Conservation (phyloP, 192 early-diverging fungal genomes). For the Coemansia umbellata region DNA sequence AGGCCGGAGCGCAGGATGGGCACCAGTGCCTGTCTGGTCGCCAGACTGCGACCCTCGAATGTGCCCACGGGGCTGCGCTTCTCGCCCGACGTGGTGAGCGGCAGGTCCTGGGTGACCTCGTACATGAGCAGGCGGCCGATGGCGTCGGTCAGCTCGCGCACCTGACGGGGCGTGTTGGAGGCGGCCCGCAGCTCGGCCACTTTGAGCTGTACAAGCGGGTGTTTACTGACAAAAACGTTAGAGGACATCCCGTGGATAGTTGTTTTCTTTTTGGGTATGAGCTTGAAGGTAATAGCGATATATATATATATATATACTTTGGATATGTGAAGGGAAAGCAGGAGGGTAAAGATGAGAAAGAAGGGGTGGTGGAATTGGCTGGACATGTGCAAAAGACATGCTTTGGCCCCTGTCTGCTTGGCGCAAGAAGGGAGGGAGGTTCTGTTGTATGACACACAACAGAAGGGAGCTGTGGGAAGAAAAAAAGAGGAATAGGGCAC, state of each 20-base stretch:
- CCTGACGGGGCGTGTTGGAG: constrained; percentile 42
- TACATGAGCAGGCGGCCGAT: constrained; percentile 58
- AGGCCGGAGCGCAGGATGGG: constrained; percentile 66
- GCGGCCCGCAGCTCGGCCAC: constrained; percentile 55
- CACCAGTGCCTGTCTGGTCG: constrained; percentile 51
- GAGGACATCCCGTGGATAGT: neutral
- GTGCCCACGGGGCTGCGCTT: constrained; percentile 51
- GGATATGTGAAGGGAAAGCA: neutral
- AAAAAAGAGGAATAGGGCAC: too few relatives aligned
- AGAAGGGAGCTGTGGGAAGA: too few relatives aligned
- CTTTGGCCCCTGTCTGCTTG: too few relatives aligned
- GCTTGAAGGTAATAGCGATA: neutral
- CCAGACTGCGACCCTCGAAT: constrained; percentile 43
- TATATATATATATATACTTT: neutral
- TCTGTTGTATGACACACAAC: too few relatives aligned
- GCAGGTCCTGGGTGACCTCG: constrained; percentile 56
- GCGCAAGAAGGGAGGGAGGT: too few relatives aligned
- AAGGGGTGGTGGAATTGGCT: too few relatives aligned
- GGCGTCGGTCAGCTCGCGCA: constrained; percentile 55
- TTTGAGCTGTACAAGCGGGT: constrained; percentile 60
- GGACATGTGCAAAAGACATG: too few relatives aligned
- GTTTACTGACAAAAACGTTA: constrained; percentile 47
- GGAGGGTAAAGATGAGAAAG: too few relatives aligned
- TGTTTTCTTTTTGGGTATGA: neutral
- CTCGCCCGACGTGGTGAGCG: constrained; percentile 6